Conservation (phyloP, 805 yeast genomes). For the Wickerhamomyces chaumierensis region DNA sequence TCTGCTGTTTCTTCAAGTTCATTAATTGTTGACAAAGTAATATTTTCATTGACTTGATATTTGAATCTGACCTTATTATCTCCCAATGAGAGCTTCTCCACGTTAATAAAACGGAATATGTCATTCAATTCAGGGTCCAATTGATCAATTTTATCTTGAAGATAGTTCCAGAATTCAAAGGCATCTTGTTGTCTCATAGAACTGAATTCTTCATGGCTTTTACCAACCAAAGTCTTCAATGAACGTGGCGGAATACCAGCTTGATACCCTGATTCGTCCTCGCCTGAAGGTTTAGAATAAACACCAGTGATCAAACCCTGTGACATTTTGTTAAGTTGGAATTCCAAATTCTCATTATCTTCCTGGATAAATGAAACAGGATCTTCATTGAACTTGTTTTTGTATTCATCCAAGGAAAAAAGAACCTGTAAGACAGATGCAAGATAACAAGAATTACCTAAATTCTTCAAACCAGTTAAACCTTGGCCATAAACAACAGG, state of each 20-base stretch:
- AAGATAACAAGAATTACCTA: constrained; percentile 90
- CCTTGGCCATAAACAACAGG: constrained; percentile 63
- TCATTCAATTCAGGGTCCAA: constrained; percentile 28
- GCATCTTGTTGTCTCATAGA: constrained; percentile 94
- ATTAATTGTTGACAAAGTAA: constrained; percentile 49
- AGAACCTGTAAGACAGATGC: constrained; percentile 72
- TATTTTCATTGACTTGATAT: constrained; percentile 44
- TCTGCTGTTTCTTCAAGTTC: constrained; percentile 25
- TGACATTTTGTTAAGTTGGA: constrained; percentile 68
- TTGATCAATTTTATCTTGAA: constrained; percentile 51
- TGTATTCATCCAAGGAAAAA: constrained; percentile 28
- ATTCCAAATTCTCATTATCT: constrained; percentile 39
- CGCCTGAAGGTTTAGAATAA: constrained; percentile 47
- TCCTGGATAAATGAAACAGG: constrained; percentile 26
- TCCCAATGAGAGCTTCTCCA: constrained; percentile 46
- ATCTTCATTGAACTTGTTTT: constrained; percentile 12
- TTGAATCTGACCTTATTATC: constrained; percentile 43
- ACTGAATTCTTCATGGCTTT: constrained; percentile 69
- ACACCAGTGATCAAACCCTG: constrained; percentile 72
- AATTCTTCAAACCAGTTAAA: constrained; percentile 74
- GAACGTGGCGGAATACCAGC: constrained; percentile 67
- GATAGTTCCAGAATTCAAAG: constrained; percentile 69
- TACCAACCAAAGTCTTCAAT: constrained; percentile 69
- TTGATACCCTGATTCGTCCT: constrained; percentile 34
- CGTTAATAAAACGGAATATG: constrained; percentile 51